Base-by-base conservation (phyloP, 2,329 filamentous ascomycete species). In the Neonectria neomacrospora region DNA sequence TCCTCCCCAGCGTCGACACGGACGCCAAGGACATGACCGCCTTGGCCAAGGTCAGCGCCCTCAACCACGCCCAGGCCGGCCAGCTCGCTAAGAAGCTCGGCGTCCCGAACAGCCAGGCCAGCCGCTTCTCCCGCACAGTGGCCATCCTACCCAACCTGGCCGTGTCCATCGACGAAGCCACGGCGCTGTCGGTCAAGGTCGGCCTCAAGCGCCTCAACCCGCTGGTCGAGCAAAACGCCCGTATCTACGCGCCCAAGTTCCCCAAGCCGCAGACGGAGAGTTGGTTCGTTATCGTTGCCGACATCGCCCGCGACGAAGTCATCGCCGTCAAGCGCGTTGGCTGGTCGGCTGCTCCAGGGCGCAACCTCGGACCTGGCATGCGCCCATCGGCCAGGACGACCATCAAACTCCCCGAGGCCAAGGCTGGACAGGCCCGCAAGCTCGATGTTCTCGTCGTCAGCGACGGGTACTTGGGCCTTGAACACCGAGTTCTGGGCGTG, bases 201-300 rank as follows among this genome's bases (percentile, higher is more conserved):
- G 79, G 80, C 2, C 76, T 97, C 14, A 83, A 82, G 44, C 88
- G 94, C 0, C 80, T 86, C 53, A 97, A 97, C 77, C 75, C 86
- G 1, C 78, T 90, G 4, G 81, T 82, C 12, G 86, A 91, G 74
- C 81, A 84, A 9, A 91, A 94, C 1, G 89, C 87, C 52, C 87
- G 91, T 64, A 91, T 97, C 75, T 97, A 90, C 72, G 93, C 96
- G 0, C 95, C 96, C 3, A 86, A 87, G 22, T 98, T 97, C 80
- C 95, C 95, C 1, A 99, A 99, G 79, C 89, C 94, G 16, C 96
- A 99, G 78, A 96, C 89, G 0, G 96, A 99, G 74, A 94, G 94
- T 0, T 98, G 90, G 86, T 98, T 99, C 77, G 87, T 96, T 14
- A 75, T 98, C 22, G 85, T 97, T 0, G 90, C 89, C 7, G 88